Evolutionary conservation across 257 asterid genomes (phyloP).

Genomic region (Solanum verrucosum): DNA sequence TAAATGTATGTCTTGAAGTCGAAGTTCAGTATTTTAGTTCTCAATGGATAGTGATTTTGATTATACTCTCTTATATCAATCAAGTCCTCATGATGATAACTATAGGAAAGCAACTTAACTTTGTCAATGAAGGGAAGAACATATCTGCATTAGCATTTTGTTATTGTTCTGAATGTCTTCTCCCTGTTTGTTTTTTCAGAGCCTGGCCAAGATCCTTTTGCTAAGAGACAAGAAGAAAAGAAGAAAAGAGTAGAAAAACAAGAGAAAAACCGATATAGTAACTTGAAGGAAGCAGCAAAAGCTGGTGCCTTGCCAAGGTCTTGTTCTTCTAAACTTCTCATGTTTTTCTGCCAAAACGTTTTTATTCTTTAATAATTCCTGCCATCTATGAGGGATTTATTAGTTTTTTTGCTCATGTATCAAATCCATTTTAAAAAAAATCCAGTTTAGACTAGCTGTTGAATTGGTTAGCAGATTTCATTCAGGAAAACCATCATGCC

Average conservation of each 20-base stretch:
- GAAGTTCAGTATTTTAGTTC: neutral
- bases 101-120: neutral
- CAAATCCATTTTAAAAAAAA: neutral
- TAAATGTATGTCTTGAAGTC: neutral
- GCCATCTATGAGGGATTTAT: neutral
- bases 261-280: conserved; percentile 59
- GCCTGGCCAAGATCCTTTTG: conserved; percentile 90
- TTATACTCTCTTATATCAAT: neutral
- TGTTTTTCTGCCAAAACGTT: neutral
- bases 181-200: conserved; percentile 25
- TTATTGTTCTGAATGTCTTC: neutral
- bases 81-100: neutral
- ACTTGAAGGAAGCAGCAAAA: conserved; percentile 77
- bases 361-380: neutral
- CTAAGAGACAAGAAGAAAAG: conserved; percentile 69
- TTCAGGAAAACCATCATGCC: neutral
- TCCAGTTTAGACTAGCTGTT: neutral
- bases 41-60: neutral
- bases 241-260: conserved; percentile 74
- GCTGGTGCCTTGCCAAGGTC: conserved; percentile 94
- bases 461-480: neutral
- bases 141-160: neutral
- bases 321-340: neutral
- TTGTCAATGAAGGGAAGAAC: neutral
- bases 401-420: neutral